phyloP scores from a whole-genome alignment of 148 eudicot species.

The Dysphania ambrosioides region DNA sequence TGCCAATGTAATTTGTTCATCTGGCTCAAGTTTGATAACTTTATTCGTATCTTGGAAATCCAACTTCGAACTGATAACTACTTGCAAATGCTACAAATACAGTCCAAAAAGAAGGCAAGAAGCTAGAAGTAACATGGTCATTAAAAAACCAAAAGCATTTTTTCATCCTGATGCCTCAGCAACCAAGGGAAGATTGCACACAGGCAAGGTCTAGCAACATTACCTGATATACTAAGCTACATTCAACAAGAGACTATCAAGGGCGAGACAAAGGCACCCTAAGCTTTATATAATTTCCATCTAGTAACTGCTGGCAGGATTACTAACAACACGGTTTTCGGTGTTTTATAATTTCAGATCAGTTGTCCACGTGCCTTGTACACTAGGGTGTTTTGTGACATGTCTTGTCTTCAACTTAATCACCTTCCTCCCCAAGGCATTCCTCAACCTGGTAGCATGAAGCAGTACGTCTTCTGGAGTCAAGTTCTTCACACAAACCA shows the following conservation, averaged over 20 bases:
- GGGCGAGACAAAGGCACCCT: neutral
- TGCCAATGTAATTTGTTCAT: too few species aligned
- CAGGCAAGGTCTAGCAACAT: neutral
- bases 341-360: constrained; percentile 41
- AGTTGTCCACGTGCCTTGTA: constrained; percentile 89
- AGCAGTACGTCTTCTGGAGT: constrained; percentile 60
- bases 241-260: neutral
- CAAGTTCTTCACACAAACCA: constrained; percentile 75
- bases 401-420: constrained; percentile 84
- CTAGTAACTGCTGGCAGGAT: neutral
- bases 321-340: neutral
- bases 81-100: neutral
- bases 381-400: constrained; percentile 78
- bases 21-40: too few species aligned
- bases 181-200: neutral
- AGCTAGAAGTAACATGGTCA: neutral
- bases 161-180: neutral
- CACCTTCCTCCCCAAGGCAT: constrained; percentile 82
- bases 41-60: too few species aligned
- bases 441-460: constrained; percentile 75
- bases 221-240: neutral
- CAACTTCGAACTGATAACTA: too few species aligned
- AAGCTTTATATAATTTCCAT: neutral
- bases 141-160: neutral
- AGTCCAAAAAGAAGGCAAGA: neutral